phyloP scores from a whole-genome alignment of 2,329 filamentous ascomycete species.

The Raffaelea deltoideospora region DNA sequence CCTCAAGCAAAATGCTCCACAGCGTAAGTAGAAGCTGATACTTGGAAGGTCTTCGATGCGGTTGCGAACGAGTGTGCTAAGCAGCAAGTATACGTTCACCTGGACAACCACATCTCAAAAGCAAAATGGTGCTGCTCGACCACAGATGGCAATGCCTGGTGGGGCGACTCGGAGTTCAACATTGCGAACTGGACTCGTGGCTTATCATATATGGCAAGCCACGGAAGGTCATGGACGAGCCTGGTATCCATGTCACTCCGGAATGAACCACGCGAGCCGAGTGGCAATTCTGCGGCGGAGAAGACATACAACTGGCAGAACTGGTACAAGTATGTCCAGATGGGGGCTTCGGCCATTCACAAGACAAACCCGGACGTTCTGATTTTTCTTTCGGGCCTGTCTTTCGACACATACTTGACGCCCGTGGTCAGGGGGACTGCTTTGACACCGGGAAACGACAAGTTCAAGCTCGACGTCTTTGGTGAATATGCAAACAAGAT shows the following conservation, averaged over 20 bases:
- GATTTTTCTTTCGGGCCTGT: constrained; percentile 44
- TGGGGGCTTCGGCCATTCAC: constrained; percentile 34
- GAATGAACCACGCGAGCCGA: constrained; percentile 35
- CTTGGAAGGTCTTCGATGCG: constrained; percentile 46
- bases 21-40: too few relatives aligned
- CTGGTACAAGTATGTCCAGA: constrained; percentile 36
- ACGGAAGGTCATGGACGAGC: constrained; percentile 32
- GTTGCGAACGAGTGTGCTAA: constrained; percentile 40
- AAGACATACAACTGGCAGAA: constrained; percentile 38
- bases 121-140: constrained; percentile 42
- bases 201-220: constrained; percentile 41
- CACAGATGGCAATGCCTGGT: constrained; percentile 43
- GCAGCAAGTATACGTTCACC: constrained; percentile 40
- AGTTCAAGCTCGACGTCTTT: constrained; percentile 31
- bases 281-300: constrained; percentile 16
- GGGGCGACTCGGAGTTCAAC: constrained; percentile 44
- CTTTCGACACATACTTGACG: constrained; percentile 38
- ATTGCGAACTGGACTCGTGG: constrained; percentile 45
- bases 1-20: too few relatives aligned
- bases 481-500: constrained; percentile 32
- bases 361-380: constrained; percentile 32
- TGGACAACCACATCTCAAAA: constrained; percentile 46
- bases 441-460: constrained; percentile 28
- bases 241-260: constrained; percentile 35
- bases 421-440: constrained; percentile 33